Evolutionary conservation across 129 eudicot genomes (phyloP).

Genomic region (Cynara cardunculus): DNA sequence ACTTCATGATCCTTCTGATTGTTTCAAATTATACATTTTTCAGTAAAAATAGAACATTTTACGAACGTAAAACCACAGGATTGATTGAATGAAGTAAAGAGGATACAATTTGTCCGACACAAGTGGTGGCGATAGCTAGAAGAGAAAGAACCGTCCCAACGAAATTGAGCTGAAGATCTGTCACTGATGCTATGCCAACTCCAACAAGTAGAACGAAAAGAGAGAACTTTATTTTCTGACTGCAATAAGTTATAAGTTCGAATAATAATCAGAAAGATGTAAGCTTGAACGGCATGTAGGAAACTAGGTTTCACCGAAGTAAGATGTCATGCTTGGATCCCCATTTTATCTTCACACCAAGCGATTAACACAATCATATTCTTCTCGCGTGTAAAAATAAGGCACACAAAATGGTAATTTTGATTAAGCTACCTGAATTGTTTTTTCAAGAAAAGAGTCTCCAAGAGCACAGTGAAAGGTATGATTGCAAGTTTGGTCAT

Average conservation of each 20-base stretch:
- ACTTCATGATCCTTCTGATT: background rate
- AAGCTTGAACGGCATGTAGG: background rate
- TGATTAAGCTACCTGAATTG: slow-evolving; percentile 47
- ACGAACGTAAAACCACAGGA: background rate
- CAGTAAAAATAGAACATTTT: background rate
- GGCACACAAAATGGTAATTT: background rate
- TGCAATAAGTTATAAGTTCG: slow-evolving; percentile 25
- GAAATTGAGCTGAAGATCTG: slow-evolving; percentile 70
- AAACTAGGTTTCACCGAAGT: background rate
- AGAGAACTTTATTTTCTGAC: slow-evolving; percentile 56
- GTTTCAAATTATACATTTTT: background rate
- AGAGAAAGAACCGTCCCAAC: slow-evolving; percentile 56
- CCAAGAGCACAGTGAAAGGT: slow-evolving; percentile 67
- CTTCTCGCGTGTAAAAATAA: background rate
- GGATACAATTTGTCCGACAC: slow-evolving; percentile 76
- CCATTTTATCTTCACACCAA: too few species aligned
- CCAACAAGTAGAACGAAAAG: slow-evolving; percentile 56
- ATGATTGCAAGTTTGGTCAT: slow-evolving; percentile 76
- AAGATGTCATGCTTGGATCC: too few species aligned
- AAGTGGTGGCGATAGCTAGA: slow-evolving; percentile 63
- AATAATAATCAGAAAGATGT: background rate
- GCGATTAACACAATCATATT: too few species aligned
- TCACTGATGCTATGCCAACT: slow-evolving; percentile 69
- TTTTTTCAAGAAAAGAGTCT: slow-evolving; percentile 55
- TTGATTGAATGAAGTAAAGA: background rate